These are phyloP conservation scores for Camelina hispida DNA, from an alignment of 345 rosid genomes.

Conservation along the genomic window DNA sequence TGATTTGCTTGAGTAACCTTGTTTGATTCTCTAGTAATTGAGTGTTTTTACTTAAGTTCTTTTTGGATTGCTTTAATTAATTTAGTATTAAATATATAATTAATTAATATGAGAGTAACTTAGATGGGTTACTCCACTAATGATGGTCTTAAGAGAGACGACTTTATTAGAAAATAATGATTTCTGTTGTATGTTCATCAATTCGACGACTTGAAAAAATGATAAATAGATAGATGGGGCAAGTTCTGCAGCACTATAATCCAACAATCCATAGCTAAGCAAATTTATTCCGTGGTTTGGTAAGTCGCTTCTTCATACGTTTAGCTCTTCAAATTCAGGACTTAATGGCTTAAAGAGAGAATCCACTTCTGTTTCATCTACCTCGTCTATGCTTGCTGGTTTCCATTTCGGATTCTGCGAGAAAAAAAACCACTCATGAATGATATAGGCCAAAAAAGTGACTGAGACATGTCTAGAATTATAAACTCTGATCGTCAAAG, in stretches of 20 bases:
- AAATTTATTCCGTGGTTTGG: neutral
- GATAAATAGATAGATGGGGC: neutral
- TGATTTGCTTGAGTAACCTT: no score
- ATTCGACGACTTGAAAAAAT: neutral
- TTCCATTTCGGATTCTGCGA: slow-evolving; percentile 91
- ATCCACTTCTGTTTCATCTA: slow-evolving; percentile 66
- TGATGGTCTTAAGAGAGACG: no score
- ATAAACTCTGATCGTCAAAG: no score
- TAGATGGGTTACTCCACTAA: no score
- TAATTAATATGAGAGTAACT: no score
- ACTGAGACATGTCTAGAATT: neutral
- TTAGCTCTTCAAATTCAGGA: slow-evolving; percentile 61
- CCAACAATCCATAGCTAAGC: neutral
- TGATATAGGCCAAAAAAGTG: neutral
- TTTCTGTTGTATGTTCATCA: neutral
- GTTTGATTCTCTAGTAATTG: no score
- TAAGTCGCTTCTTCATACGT: slow-evolving; percentile 44
- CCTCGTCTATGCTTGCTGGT: slow-evolving; percentile 70
- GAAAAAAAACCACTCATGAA: slow-evolving; percentile 17
- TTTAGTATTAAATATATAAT: no score
- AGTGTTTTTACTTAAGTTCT: no score
- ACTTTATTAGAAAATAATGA: neutral
- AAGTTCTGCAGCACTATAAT: neutral
- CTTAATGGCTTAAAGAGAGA: slow-evolving; percentile 65
- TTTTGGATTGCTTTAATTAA: no score